Conservation (phyloP, 2,329 filamentous ascomycete species). For the Neonectria faginata region DNA sequence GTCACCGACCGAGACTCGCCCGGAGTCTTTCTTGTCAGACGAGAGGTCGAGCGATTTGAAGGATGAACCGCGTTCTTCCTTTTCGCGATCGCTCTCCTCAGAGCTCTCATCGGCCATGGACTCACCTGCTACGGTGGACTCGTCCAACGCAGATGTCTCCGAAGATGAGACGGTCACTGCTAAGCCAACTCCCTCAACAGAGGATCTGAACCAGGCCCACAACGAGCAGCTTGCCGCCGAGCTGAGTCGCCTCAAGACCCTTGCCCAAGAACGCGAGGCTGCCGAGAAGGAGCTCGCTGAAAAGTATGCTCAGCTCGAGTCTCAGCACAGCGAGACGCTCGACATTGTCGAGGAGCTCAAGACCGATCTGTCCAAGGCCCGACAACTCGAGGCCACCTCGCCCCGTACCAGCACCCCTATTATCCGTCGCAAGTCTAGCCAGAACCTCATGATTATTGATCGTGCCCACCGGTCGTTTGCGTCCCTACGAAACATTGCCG, state of each 20-base stretch:
- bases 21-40: constrained; percentile 88
- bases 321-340: constrained; percentile 83
- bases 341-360: constrained; percentile 93
- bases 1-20: constrained; percentile 66
- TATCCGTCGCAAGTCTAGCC: constrained; percentile 92
- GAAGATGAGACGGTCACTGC: constrained; percentile 58
- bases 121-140: constrained; percentile 74
- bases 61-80: constrained; percentile 73
- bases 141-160: constrained; percentile 66
- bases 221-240: constrained; percentile 69
- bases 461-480: constrained; percentile 92
- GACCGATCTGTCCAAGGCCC: constrained; percentile 84
- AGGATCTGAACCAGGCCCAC: constrained; percentile 53
- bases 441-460: constrained; percentile 87
- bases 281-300: constrained; percentile 78
- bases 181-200: constrained; percentile 55
- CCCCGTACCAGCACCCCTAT: constrained; percentile 76
- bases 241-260: constrained; percentile 74
- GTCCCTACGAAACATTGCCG: constrained; percentile 86
- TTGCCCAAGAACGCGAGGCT: constrained; percentile 81
- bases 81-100: constrained; percentile 89
- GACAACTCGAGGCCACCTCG: constrained; percentile 69
- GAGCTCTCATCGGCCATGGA: constrained; percentile 91
- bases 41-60: constrained; percentile 77
- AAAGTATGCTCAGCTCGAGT: constrained; percentile 85